A percentile compares a stretch with the other conserved stretches of the same genome.
Conservation (phyloP, 1,139 yeast genomes). For the Citeromyces siamensis region DNA sequence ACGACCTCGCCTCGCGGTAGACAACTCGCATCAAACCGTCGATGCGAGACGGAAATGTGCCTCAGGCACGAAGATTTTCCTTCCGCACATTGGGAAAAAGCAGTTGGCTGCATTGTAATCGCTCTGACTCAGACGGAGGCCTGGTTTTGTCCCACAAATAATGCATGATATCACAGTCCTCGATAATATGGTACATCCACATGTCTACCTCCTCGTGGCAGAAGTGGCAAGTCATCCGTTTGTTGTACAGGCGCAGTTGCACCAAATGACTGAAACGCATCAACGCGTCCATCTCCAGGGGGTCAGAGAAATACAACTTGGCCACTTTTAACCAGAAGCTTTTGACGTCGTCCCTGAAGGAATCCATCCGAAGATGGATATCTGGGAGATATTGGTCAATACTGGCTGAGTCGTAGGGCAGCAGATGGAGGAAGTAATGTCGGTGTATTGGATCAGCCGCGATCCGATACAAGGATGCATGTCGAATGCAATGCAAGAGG, state of each 20-base stretch:
- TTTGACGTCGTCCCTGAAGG: neutral
- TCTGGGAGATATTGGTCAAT: constrained; percentile 2
- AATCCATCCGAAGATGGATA: neutral
- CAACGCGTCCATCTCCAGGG: neutral
- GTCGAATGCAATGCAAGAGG: no score
- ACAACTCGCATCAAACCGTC: neutral
- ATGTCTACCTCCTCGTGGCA: neutral
- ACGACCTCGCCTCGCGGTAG: neutral
- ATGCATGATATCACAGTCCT: neutral
- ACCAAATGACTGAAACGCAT: neutral
- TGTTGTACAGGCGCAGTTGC: neutral
- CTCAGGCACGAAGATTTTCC: neutral
- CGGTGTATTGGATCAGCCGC: no score
- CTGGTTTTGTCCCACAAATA: neutral
- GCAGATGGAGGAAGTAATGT: neutral
- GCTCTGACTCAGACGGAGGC: neutral
- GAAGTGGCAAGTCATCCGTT: neutral
- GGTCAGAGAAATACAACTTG: neutral
- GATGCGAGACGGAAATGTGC: neutral
- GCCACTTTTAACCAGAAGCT: neutral
- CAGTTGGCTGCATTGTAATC: neutral
- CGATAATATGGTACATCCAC: neutral
- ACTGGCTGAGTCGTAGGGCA: neutral
- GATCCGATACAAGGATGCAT: no score
- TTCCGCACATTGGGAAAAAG: neutral